A percentile compares a stretch with the other conserved stretches of the same genome.
phyloP scores from a whole-genome alignment of 2,329 filamentous ascomycete species.

The Colletotrichum aenigma region DNA sequence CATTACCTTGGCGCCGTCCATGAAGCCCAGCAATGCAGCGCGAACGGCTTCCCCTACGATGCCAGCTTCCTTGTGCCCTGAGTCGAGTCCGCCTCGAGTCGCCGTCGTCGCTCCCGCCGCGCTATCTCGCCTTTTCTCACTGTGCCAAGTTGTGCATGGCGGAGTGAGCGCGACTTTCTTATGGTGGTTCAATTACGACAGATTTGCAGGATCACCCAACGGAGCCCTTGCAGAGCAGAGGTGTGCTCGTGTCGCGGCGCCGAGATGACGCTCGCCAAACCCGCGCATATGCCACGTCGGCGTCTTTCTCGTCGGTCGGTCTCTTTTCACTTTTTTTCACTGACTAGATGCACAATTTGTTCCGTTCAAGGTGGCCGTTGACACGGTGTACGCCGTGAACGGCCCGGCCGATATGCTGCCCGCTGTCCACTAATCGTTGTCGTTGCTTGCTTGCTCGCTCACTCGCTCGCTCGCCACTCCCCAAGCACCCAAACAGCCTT shows the following conservation, averaged over 20 bases:
- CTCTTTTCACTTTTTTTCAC: background rate
- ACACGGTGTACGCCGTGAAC: background rate
- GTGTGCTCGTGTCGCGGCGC: background rate
- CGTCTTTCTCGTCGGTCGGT: background rate
- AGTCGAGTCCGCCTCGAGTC: background rate
- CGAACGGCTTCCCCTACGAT: constrained; percentile 9
- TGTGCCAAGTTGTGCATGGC: background rate
- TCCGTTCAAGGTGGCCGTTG: background rate
- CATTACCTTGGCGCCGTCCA: constrained; percentile 8
- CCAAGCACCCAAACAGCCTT: background rate
- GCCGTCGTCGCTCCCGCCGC: background rate
- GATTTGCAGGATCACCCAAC: background rate
- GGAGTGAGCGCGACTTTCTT: background rate
- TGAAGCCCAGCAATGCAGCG: constrained; percentile 3
- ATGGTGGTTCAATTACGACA: background rate
- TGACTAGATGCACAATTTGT: background rate
- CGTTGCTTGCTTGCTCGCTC: background rate
- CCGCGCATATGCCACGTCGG: background rate
- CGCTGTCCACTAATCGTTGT: background rate
- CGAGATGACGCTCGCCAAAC: background rate
- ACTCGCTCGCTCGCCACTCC: background rate
- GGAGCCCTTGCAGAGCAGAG: background rate
- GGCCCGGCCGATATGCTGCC: background rate
- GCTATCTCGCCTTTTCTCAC: background rate
- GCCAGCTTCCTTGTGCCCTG: background rate